Evolutionary conservation across 495 filamentous ascomycete species (phyloP).

Genomic region (Lasiosphaeriaceae sp.): DNA sequence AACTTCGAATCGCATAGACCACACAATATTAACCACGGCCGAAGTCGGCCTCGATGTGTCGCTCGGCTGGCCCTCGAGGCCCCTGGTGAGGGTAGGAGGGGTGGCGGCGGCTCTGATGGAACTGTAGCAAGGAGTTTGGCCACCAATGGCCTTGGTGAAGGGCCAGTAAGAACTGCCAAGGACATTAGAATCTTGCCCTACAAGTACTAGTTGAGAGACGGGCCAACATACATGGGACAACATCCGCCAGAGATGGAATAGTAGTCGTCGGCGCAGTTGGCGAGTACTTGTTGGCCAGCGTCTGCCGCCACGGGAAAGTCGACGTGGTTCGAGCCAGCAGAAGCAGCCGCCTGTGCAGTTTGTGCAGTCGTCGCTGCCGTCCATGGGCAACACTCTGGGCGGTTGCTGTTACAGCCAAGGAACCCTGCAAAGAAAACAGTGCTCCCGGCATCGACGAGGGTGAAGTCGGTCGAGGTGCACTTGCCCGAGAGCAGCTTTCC

Average conservation of each 20-base stretch:
- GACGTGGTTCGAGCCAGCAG: background rate
- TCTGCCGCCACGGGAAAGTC: conserved; percentile 19
- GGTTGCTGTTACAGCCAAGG: conserved; percentile 21
- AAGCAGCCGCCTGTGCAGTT: background rate
- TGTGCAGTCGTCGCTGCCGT: conserved; percentile 6
- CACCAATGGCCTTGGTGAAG: conserved; percentile 21
- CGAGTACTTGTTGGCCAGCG: conserved; percentile 3
- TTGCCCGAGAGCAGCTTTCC: conserved; percentile 20
- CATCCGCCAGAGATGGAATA: conserved; percentile 26
- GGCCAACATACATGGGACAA: conserved; percentile 21
- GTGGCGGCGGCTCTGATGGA: conserved; percentile 5
- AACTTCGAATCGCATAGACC: conserved; percentile 24
- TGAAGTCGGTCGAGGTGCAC: conserved; percentile 23
- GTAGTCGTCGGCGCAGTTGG: conserved; percentile 24
- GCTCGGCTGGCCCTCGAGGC: conserved; percentile 5
- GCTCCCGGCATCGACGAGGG: conserved; percentile 22
- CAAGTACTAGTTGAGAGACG: background rate
- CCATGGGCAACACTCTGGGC: conserved; percentile 28
- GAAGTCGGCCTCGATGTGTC: conserved; percentile 19
- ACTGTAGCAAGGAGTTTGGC: conserved; percentile 25
- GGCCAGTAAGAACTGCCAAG: conserved; percentile 3
- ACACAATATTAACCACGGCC: conserved; percentile 28
- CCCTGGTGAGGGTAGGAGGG: conserved; percentile 11
- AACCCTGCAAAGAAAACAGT: conserved; percentile 25
- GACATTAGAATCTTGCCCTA: background rate